Conservation (phyloP, 129 eudicot genomes). For the Pseudognaphalium luteoalbum region DNA sequence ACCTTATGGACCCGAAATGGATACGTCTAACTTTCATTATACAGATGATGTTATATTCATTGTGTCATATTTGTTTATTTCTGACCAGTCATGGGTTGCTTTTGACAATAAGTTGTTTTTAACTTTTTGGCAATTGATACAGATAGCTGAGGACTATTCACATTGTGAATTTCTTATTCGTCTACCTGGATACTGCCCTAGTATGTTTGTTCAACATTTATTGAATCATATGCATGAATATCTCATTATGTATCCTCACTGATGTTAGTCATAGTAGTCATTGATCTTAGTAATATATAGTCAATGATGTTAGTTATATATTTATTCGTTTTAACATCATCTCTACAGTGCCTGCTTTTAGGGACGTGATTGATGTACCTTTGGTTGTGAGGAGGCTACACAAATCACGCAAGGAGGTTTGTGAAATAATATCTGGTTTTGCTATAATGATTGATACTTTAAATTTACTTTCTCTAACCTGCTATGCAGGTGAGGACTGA, state of each 20-base stretch:
- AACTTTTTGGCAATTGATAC: slow-evolving; percentile 25
- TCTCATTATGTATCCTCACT: background rate
- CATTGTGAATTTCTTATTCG: slow-evolving; percentile 96
- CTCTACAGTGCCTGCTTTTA: slow-evolving; percentile 94
- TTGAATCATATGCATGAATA: background rate
- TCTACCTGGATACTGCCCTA: slow-evolving; percentile 97
- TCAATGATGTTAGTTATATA: background rate
- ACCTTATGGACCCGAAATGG: background rate
- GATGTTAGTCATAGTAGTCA: too few species aligned
- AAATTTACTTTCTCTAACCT: slow-evolving; percentile 9
- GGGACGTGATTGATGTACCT: slow-evolving; percentile 94
- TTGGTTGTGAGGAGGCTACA: slow-evolving; percentile 93
- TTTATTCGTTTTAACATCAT: background rate
- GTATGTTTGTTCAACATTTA: slow-evolving; percentile 48
- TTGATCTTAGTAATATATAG: too few species aligned
- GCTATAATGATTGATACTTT: background rate
- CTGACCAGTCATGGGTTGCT: background rate
- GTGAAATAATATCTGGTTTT: slow-evolving; percentile 20
- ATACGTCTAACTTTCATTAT: background rate
- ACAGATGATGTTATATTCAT: background rate
- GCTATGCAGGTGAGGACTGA: slow-evolving; percentile 73
- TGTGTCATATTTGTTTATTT: background rate
- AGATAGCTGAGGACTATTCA: slow-evolving; percentile 99
- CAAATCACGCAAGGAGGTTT: slow-evolving; percentile 83
- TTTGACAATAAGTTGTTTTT: background rate